Conservation (phyloP, 2,329 filamentous ascomycete genomes). For the Kalaharituber pfeilii region DNA sequence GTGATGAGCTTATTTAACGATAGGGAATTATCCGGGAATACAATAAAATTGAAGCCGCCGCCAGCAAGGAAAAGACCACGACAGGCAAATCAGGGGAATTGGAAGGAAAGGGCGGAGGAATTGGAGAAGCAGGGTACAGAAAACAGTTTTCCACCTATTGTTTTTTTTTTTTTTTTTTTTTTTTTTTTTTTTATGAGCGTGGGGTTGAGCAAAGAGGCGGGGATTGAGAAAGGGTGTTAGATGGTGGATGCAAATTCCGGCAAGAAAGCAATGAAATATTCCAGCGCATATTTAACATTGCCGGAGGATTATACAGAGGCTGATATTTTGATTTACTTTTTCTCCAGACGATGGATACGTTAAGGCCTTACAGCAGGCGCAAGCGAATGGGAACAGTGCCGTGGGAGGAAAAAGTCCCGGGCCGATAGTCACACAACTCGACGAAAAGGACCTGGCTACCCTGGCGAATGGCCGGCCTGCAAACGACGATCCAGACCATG, state of each 20-base stretch:
- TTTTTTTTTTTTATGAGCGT: not conserved
- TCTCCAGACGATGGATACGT: conserved; percentile 1
- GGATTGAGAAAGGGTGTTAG: too few species aligned
- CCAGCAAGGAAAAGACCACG: conserved; percentile 1
- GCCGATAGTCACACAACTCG: conserved; percentile 40
- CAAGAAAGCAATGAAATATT: too few species aligned
- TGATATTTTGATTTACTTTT: too few species aligned
- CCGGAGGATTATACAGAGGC: too few species aligned
- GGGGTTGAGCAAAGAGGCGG: too few species aligned
- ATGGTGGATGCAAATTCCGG: too few species aligned
- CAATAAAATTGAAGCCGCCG: conserved; percentile 16
- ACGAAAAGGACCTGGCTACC: conserved; percentile 57
- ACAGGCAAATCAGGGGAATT: conserved; percentile 5
- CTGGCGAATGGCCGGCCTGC: conserved; percentile 65
- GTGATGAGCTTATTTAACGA: conserved; percentile 16
- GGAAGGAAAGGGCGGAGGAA: conserved; percentile 15
- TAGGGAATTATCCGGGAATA: conserved; percentile 8
- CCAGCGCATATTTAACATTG: too few species aligned
- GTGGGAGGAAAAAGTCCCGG: conserved; percentile 18
- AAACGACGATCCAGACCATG: conserved; percentile 59
- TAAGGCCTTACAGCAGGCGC: conserved; percentile 2
- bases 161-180: not conserved
- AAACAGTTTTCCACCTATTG: not conserved
- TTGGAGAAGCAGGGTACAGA: conserved; percentile 16
- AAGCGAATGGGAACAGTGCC: not conserved